Conservation (phyloP, 73 alveolate genomes). For the Durusdinium trenchii region DNA sequence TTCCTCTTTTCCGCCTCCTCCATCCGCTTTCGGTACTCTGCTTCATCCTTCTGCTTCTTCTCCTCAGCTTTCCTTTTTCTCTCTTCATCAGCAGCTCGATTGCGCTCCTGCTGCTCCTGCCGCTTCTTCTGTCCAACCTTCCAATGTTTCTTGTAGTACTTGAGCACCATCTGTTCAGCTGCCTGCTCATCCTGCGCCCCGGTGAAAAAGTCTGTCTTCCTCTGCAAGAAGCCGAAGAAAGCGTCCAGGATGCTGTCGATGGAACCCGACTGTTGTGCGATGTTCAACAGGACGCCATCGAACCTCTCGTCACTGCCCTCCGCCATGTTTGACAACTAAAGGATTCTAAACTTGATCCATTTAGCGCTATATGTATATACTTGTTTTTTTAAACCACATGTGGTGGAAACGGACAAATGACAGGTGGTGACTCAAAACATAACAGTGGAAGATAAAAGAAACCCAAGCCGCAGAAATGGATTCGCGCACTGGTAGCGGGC, state of each 20-base stretch:
- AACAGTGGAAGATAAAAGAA: too few relatives aligned
- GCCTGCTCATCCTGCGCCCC: conserved; percentile 96
- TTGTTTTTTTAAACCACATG: too few relatives aligned
- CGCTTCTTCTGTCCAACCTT: conserved; percentile 97
- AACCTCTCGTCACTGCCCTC: conserved; percentile 96
- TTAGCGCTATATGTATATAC: too few relatives aligned
- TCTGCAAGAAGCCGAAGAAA: conserved; percentile 97
- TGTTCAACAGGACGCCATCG: conserved; percentile 98
- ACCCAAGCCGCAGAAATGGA: too few relatives aligned
- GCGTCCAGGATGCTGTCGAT: conserved; percentile 98
- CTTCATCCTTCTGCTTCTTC: conserved; percentile 86
- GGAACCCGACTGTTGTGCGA: conserved; percentile 98
- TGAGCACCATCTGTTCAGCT: conserved; percentile 66
- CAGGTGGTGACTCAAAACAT: too few relatives aligned
- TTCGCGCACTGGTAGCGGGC: too few relatives aligned
- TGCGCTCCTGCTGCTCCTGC: conserved; percentile 97
- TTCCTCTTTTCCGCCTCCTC: conserved; percentile 95
- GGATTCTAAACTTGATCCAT: too few relatives aligned
- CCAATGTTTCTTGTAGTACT: conserved; percentile 97
- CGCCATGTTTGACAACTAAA: too few relatives aligned
- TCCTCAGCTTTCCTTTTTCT: conserved; percentile 53
- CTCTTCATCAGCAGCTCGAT: conserved; percentile 79
- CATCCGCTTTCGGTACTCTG: conserved; percentile 93
- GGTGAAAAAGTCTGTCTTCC: conserved; percentile 98
- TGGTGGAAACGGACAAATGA: too few relatives aligned